A percentile compares a stretch with the other conserved stretches of the same genome.
Evolutionary conservation across 257 asterid species (phyloP).

Genomic region (Handroanthus guayacan): DNA sequence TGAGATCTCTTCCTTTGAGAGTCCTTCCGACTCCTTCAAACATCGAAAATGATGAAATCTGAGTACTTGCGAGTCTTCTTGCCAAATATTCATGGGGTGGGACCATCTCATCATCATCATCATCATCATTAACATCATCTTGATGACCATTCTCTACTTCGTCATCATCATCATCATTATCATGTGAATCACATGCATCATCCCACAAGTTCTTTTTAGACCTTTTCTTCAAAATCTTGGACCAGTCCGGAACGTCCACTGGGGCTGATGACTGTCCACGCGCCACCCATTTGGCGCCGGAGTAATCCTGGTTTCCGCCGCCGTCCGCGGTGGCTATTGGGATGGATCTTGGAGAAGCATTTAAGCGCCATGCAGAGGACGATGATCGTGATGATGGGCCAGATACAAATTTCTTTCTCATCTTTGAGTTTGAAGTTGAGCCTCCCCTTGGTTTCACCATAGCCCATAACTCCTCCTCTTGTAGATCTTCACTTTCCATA

Average conservation of each 20-base stretch:
- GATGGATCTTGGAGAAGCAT: constrained; percentile 22
- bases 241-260: constrained; percentile 41
- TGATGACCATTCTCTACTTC: neutral
- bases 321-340: constrained; percentile 22
- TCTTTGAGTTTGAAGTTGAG: constrained; percentile 20
- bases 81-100: constrained; percentile 54
- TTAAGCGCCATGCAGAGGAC: constrained; percentile 26
- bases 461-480: constrained; percentile 60
- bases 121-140: neutral
- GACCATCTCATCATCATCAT: constrained; percentile 37
- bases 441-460: constrained; percentile 38
- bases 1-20: constrained; percentile 60
- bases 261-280: constrained; percentile 38
- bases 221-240: constrained; percentile 38
- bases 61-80: constrained; percentile 35
- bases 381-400: neutral
- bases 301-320: neutral
- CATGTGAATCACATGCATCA: neutral
- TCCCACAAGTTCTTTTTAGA: constrained; percentile 18
- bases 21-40: constrained; percentile 64
- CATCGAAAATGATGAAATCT: constrained; percentile 54
- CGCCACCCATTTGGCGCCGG: neutral
- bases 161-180: constrained; percentile 7
- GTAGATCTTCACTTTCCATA: constrained; percentile 44
- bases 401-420: neutral